These are phyloP conservation scores for Neofusicoccum ribis DNA, from an alignment of 2,329 filamentous ascomycete species.

Conservation along the genomic window DNA sequence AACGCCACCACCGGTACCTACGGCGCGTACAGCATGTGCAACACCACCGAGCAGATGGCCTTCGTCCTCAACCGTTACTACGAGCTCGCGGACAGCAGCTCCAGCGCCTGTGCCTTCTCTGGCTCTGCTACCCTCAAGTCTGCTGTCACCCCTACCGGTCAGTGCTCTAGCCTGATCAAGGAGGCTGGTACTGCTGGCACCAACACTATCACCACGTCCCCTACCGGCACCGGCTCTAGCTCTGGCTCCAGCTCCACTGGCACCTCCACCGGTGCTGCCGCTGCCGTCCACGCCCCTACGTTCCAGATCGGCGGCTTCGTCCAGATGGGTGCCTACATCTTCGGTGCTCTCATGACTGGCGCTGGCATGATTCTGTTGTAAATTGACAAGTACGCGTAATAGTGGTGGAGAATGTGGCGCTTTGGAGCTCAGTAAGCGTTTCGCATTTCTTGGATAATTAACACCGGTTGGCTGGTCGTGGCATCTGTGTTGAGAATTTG, in stretches of 20 bases:
- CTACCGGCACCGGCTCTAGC: slow-evolving; percentile 39
- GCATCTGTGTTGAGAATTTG: neutral
- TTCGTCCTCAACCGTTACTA: slow-evolving; percentile 77
- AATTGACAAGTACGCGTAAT: neutral
- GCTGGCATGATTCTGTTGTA: slow-evolving; percentile 59
- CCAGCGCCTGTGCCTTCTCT: slow-evolving; percentile 69
- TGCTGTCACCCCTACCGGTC: slow-evolving; percentile 46
- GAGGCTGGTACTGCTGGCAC: slow-evolving; percentile 64
- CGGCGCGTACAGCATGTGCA: slow-evolving; percentile 79
- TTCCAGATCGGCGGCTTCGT: slow-evolving; percentile 47
- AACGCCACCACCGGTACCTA: slow-evolving; percentile 69
- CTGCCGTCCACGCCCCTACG: slow-evolving; percentile 45
- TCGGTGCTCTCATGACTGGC: slow-evolving; percentile 53
- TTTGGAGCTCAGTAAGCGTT: neutral
- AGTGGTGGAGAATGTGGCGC: slow-evolving; percentile 1
- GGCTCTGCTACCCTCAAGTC: slow-evolving; percentile 62
- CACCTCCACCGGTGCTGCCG: slow-evolving; percentile 37
- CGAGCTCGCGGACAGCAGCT: slow-evolving; percentile 53
- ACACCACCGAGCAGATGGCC: slow-evolving; percentile 66
- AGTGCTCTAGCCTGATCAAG: slow-evolving; percentile 61
- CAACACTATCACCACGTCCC: slow-evolving; percentile 53
- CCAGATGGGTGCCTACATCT: slow-evolving; percentile 51
- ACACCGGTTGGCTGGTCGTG: neutral
- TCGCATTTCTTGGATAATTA: slow-evolving; percentile 7
- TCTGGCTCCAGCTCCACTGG: slow-evolving; percentile 27